A percentile compares a stretch with the other conserved stretches of the same genome.
These are phyloP conservation scores for Termitomyces sp. DNA, from an alignment of 768 basidiomycete species.

Conservation along the genomic window DNA sequence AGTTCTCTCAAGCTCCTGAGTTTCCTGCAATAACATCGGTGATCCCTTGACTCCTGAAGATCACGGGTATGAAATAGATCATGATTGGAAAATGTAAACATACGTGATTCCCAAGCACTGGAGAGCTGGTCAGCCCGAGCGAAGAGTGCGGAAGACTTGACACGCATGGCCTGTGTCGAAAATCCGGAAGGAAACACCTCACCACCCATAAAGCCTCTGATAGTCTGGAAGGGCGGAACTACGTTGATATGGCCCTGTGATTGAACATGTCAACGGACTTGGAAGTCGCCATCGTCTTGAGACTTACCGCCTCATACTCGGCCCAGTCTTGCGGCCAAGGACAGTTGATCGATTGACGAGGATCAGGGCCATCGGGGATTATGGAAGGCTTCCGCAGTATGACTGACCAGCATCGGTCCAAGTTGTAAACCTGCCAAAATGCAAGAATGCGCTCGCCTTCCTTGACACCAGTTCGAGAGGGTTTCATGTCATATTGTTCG, in stretches of 20 bases:
- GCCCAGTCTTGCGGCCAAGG: conserved; percentile 75
- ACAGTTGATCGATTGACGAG: conserved; percentile 56
- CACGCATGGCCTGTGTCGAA: conserved; percentile 59
- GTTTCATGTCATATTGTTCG: conserved; percentile 47
- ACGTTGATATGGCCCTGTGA: conserved; percentile 54
- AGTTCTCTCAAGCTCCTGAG: conserved; percentile 56
- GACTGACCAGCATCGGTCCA: conserved; percentile 80
- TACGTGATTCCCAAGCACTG: conserved; percentile 58
- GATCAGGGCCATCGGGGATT: conserved; percentile 58
- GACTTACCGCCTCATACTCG: conserved; percentile 67
- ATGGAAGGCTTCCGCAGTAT: conserved; percentile 62
- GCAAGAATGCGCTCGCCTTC: conserved; percentile 69
- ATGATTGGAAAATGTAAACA: conserved; percentile 9
- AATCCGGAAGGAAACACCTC: conserved; percentile 53
- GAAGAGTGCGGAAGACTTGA: conserved; percentile 73
- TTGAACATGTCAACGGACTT: conserved; percentile 1
- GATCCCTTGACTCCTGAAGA: conserved; percentile 38
- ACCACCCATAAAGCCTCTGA: conserved; percentile 58
- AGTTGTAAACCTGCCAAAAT: conserved; percentile 81
- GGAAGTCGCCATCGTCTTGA: not conserved
- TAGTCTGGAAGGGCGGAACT: conserved; percentile 49
- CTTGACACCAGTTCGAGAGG: conserved; percentile 51
- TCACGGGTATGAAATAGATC: conserved; percentile 4
- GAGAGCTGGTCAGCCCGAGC: conserved; percentile 61
- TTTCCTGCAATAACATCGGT: conserved; percentile 48